phyloP scores from a whole-genome alignment of 768 basidiomycete species.

The Auriculariales sp. region DNA sequence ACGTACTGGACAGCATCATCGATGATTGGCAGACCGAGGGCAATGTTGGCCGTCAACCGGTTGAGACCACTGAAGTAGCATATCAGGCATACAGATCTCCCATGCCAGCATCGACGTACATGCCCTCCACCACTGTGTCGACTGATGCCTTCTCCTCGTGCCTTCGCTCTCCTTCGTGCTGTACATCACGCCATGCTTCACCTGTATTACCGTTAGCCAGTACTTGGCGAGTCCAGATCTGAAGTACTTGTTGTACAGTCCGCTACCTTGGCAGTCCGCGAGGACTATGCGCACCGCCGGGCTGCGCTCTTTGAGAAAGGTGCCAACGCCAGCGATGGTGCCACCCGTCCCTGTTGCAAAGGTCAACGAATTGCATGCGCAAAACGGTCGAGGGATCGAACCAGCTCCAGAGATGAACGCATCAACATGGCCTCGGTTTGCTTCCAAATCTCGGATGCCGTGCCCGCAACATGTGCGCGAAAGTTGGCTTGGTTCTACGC shows the following conservation, averaged over 20 bases:
- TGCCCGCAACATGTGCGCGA: constrained; percentile 75
- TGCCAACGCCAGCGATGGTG: constrained; percentile 76
- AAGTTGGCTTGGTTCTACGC: constrained; percentile 75
- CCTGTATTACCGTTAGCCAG: constrained; percentile 21
- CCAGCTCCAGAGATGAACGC: constrained; percentile 89
- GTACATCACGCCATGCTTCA: constrained; percentile 91
- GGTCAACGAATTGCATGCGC: neutral
- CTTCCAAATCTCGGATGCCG: constrained; percentile 90
- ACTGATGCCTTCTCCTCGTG: constrained; percentile 82
- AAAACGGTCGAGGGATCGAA: constrained; percentile 13
- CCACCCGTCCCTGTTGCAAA: constrained; percentile 70
- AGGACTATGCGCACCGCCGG: constrained; percentile 54
- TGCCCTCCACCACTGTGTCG: constrained; percentile 91
- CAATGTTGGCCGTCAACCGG: constrained; percentile 80
- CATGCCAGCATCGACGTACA: constrained; percentile 26
- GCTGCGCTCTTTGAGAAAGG: constrained; percentile 64
- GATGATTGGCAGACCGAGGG: constrained; percentile 68
- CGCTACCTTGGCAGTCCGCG: constrained; percentile 88
- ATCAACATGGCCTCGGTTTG: constrained; percentile 74
- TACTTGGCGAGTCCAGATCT: neutral
- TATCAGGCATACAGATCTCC: neutral
- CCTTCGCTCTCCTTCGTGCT: constrained; percentile 88
- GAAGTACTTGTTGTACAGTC: constrained; percentile 79
- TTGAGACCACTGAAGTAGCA: constrained; percentile 67
- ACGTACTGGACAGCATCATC: constrained; percentile 76